These are phyloP conservation scores for Brettanomyces nanus DNA, from an alignment of 805 yeast genomes.

Conservation along the genomic window DNA sequence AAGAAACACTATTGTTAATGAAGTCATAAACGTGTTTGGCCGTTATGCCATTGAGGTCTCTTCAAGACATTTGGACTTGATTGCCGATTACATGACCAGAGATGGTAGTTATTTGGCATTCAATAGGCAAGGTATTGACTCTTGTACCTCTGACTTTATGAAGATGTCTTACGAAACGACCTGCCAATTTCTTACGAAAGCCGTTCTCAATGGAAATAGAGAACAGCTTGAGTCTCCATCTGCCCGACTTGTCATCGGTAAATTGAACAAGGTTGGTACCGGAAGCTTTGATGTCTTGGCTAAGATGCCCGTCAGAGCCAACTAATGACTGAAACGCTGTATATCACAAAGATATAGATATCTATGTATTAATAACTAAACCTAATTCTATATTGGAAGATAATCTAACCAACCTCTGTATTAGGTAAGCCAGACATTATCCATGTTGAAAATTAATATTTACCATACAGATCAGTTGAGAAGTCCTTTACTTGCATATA, in stretches of 20 bases:
- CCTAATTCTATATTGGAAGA: no score
- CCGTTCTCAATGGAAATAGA: conserved; percentile 84
- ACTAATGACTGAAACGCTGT: no score
- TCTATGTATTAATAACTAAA: no score
- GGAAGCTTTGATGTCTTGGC: conserved; percentile 84
- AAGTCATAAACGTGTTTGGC: conserved; percentile 90
- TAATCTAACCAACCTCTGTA: no score
- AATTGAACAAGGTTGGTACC: conserved; percentile 86
- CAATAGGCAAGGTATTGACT: conserved; percentile 96
- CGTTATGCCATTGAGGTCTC: conserved; percentile 94
- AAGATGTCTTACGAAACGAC: conserved; percentile 99
- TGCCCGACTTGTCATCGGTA: conserved; percentile 89
- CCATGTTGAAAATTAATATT: no score
- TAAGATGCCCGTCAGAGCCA: conserved; percentile 28
- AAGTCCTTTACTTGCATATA: no score
- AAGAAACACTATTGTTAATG: conserved; percentile 92
- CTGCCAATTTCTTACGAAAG: conserved; percentile 92
- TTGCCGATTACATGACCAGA: conserved; percentile 99
- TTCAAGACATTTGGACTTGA: conserved; percentile 87
- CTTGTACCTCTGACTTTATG: conserved; percentile 91
- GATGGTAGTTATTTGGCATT: conserved; percentile 96
- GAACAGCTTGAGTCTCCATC: conserved; percentile 89
- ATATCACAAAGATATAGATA: neutral
- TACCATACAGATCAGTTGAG: no score
- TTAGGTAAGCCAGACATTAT: no score